Conservation (phyloP, 345 rosid genomes). For the Erodium maritimum region DNA sequence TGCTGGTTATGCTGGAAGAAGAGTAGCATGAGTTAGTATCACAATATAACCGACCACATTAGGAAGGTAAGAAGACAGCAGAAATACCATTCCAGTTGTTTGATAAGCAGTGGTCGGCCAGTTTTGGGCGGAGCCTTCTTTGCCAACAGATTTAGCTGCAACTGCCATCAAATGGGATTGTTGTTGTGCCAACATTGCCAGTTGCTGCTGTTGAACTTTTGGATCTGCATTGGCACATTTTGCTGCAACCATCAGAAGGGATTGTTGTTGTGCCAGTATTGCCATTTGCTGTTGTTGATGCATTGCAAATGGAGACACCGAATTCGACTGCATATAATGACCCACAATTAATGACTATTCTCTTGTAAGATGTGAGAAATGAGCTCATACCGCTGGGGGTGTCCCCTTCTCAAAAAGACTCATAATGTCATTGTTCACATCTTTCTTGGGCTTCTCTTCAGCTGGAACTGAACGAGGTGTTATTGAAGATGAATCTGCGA, state of each 20-base stretch:
- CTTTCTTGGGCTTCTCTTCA: background rate
- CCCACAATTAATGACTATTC: no score
- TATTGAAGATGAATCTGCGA: background rate
- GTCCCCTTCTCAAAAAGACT: conserved; percentile 85
- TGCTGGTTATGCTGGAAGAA: conserved; percentile 17
- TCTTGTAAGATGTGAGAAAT: no score
- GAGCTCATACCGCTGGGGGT: no score
- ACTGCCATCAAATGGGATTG: conserved; percentile 72
- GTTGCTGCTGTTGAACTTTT: conserved; percentile 14
- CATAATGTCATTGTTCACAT: conserved; percentile 1
- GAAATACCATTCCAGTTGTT: conserved; percentile 57
- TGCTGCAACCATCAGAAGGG: conserved; percentile 78
- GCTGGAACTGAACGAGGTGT: background rate
- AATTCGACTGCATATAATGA: conserved; percentile 65
- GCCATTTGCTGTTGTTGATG: conserved; percentile 96
- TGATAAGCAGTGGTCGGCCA: conserved; percentile 50
- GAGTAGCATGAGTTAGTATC: conserved; percentile 14
- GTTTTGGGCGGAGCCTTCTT: conserved; percentile 29
- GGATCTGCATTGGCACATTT: conserved; percentile 44
- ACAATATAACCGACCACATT: no score
- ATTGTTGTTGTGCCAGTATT: conserved; percentile 86
- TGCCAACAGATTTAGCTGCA: conserved; percentile 44
- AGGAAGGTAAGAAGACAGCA: background rate
- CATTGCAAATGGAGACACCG: conserved; percentile 82
- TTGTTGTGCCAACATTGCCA: conserved; percentile 73